These are phyloP conservation scores for Auricularia auricula-judae DNA, from an alignment of 768 basidiomycete genomes.

Conservation along the genomic window DNA sequence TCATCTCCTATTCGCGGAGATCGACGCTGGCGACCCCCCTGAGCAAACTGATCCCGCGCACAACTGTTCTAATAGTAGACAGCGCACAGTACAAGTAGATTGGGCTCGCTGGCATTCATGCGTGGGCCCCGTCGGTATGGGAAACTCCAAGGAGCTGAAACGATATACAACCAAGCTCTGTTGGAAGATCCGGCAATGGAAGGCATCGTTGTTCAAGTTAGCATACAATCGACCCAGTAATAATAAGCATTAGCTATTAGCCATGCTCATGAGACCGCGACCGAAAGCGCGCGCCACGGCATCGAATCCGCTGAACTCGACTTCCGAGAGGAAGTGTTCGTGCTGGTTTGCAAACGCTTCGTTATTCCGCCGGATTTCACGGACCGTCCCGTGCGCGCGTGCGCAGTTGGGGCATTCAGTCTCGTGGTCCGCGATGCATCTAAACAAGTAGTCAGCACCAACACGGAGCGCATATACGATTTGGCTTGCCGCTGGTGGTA, in stretches of 20 bases:
- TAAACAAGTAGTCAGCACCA: conserved; percentile 19
- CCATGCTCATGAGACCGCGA: conserved; percentile 27
- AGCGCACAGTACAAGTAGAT: too few relatives aligned
- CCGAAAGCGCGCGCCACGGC: conserved; percentile 63
- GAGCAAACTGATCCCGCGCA: too few relatives aligned
- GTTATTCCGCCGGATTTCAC: conserved; percentile 82
- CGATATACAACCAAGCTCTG: too few relatives aligned
- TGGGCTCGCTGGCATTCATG: too few relatives aligned
- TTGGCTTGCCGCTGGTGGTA: conserved; percentile 78
- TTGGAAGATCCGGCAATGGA: too few relatives aligned
- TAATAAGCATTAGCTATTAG: background rate
- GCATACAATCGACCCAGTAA: background rate
- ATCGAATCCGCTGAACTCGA: conserved; percentile 56
- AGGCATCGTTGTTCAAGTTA: background rate
- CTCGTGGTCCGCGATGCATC: conserved; percentile 83
- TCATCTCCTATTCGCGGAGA: too few relatives aligned
- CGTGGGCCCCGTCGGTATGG: too few relatives aligned
- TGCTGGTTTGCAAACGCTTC: conserved; percentile 74
- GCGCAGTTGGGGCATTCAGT: conserved; percentile 86
- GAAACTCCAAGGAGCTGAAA: too few relatives aligned
- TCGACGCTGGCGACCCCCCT: too few relatives aligned
- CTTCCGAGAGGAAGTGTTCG: conserved; percentile 67
- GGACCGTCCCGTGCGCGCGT: conserved; percentile 75
- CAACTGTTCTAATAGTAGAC: too few relatives aligned
- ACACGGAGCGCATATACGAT: background rate